phyloP scores from a whole-genome alignment of 1,139 yeast species.

The Eremothecium gossypii region DNA sequence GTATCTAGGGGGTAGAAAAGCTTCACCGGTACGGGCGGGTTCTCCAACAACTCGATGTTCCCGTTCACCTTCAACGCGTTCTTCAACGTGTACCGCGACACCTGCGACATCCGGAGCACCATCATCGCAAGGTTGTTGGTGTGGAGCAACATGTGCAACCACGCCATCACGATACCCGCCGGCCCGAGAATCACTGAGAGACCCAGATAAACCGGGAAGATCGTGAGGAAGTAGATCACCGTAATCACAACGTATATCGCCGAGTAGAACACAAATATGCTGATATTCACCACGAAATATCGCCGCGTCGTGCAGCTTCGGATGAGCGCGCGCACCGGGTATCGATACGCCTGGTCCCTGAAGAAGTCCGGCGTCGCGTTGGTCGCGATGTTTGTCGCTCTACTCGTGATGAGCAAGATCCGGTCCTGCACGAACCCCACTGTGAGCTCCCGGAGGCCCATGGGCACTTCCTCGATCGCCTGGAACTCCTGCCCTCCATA shows the following conservation, averaged over 20 bases:
- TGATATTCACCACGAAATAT: constrained; percentile 13
- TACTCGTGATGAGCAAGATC: constrained; percentile 6
- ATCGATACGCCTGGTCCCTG: constrained; percentile 17
- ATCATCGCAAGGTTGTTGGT: constrained; percentile 26
- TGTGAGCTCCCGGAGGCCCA: constrained; percentile 10
- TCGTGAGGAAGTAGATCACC: constrained; percentile 23
- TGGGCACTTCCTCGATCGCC: constrained; percentile 14
- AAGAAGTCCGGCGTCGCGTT: constrained; percentile 21
- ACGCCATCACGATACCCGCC: constrained; percentile 22
- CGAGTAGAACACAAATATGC: constrained; percentile 15
- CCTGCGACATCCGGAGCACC: constrained; percentile 24
- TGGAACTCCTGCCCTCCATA: constrained; percentile 21
- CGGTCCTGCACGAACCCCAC: constrained; percentile 5
- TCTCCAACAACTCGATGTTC: constrained; percentile 7
- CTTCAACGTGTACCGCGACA: constrained; percentile 14
- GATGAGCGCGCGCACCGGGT: constrained; percentile 21
- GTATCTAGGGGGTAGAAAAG: constrained; percentile 22
- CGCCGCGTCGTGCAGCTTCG: constrained; percentile 13
- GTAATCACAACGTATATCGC: constrained; percentile 15
- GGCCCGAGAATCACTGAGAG: constrained; percentile 26
- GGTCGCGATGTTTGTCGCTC: constrained; percentile 10
- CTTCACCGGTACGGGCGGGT: constrained; percentile 15
- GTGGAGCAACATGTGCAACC: constrained; percentile 24
- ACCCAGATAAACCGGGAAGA: constrained; percentile 26
- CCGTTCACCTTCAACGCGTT: constrained; percentile 13